Evolutionary conservation across 2,329 filamentous ascomycete species (phyloP).

Genomic region (Chaetomium olivaceum): DNA sequence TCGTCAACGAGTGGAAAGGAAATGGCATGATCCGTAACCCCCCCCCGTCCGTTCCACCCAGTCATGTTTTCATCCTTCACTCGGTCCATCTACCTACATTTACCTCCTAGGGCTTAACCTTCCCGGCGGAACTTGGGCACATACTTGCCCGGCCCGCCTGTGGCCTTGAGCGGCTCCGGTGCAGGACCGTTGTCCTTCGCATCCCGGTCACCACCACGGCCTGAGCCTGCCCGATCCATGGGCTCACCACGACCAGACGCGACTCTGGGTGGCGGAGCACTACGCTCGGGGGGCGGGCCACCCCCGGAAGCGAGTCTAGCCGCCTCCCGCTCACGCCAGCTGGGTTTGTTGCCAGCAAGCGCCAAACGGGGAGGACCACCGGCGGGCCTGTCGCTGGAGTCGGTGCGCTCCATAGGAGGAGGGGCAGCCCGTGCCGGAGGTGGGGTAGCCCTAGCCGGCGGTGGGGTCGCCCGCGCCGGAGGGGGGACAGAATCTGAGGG

Average conservation of each 20-base stretch:
- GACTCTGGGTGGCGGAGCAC: constrained; percentile 34
- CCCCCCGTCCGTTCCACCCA: too few relatives aligned
- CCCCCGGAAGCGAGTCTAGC: constrained; percentile 43
- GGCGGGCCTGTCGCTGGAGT: constrained; percentile 47
- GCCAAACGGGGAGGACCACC: constrained; percentile 56
- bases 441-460: constrained; percentile 28
- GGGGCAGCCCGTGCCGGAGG: constrained; percentile 38
- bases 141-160: constrained; percentile 59
- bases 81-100: neutral
- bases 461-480: constrained; percentile 36
- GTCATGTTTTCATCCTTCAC: neutral
- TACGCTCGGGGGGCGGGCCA: constrained; percentile 30
- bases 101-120: constrained; percentile 12
- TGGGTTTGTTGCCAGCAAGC: constrained; percentile 52
- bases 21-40: neutral
- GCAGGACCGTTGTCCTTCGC: constrained; percentile 43
- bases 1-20: constrained; percentile 17
- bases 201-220: constrained; percentile 44
- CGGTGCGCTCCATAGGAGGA: constrained; percentile 43
- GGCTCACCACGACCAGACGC: constrained; percentile 44
- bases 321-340: constrained; percentile 63
- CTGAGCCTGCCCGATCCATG: constrained; percentile 48
- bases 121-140: constrained; percentile 49
- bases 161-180: constrained; percentile 54
- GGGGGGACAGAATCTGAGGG: constrained; percentile 35